These are phyloP conservation scores for Kluyveromyces marxianus DNA, from an alignment of 1,139 yeast species.

Conservation along the genomic window DNA sequence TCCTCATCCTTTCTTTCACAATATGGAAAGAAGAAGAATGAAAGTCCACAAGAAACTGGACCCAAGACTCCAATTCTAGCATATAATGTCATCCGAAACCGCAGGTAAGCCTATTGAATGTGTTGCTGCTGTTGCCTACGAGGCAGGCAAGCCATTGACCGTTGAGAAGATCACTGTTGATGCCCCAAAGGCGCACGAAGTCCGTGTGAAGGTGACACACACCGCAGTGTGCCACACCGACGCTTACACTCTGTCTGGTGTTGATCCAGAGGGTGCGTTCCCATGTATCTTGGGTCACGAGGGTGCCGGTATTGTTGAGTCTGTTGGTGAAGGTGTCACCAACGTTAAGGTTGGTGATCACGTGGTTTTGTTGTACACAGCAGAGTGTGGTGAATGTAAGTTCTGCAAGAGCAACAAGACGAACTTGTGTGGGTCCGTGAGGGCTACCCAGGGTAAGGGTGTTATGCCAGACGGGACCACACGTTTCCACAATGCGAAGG, in stretches of 20 bases:
- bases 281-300: constrained; percentile 92
- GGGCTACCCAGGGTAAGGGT: constrained; percentile 82
- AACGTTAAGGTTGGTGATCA: constrained; percentile 83
- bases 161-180: constrained; percentile 85
- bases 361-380: constrained; percentile 88
- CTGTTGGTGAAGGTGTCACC: constrained; percentile 88
- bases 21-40: too few species aligned
- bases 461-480: constrained; percentile 92
- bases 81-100: constrained; percentile 11
- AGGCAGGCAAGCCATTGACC: constrained; percentile 75
- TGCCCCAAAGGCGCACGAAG: constrained; percentile 96
- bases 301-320: constrained; percentile 93
- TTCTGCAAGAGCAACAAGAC: constrained; percentile 95
- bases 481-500: constrained; percentile 67
- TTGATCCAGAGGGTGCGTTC: constrained; percentile 94
- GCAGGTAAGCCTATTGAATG: constrained; percentile 67
- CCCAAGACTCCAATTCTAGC: not conserved
- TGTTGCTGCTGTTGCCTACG: constrained; percentile 97
- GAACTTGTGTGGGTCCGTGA: constrained; percentile 78
- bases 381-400: constrained; percentile 93
- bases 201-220: constrained; percentile 76
- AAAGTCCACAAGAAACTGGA: too few species aligned
- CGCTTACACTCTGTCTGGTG: constrained; percentile 90
- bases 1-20: too few species aligned
- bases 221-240: constrained; percentile 99